Evolutionary conservation across 768 basidiomycete species (phyloP).

Genomic region (Amanita rubescens): DNA sequence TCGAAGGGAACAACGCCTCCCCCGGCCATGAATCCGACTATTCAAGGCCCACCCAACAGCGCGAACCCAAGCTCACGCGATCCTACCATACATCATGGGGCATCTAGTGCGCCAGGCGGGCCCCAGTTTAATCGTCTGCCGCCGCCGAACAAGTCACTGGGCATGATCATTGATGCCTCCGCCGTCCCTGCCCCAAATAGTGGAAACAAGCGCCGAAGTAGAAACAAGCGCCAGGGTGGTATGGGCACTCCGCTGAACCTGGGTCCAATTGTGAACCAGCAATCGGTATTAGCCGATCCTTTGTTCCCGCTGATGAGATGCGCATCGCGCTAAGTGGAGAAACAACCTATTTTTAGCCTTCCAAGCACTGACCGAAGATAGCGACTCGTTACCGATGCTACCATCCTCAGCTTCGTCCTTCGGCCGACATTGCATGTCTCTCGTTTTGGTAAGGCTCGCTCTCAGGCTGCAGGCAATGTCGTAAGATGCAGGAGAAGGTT

Average conservation of each 20-base stretch:
- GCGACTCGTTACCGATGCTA: too few relatives aligned
- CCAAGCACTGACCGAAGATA: too few relatives aligned
- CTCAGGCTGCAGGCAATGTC: too few relatives aligned
- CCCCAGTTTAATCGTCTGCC: slow-evolving; percentile 4
- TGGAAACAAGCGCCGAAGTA: slow-evolving; percentile 2
- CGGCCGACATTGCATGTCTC: too few relatives aligned
- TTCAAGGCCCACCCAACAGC: slow-evolving; percentile 2
- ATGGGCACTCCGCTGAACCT: slow-evolving; percentile 3
- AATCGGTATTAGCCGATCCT: slow-evolving; percentile 1
- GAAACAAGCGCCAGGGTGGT: slow-evolving; percentile 5
- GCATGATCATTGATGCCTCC: slow-evolving; percentile 8
- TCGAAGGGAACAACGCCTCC: neutral
- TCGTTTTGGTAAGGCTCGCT: too few relatives aligned
- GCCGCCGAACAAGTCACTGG: slow-evolving; percentile 3
- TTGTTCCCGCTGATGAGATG: slow-evolving; percentile 8
- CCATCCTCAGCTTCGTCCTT: too few relatives aligned
- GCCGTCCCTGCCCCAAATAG: slow-evolving; percentile 4
- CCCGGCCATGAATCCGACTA: slow-evolving; percentile 6
- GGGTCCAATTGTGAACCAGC: slow-evolving; percentile 2
- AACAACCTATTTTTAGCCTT: too few relatives aligned
- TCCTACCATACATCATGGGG: neutral
- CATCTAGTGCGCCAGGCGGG: neutral
- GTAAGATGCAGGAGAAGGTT: too few relatives aligned
- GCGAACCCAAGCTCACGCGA: neutral
- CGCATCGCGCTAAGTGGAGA: too few relatives aligned